Evolutionary conservation across 148 eudicot genomes (phyloP).

Genomic region (Salicornia ramosissima): DNA sequence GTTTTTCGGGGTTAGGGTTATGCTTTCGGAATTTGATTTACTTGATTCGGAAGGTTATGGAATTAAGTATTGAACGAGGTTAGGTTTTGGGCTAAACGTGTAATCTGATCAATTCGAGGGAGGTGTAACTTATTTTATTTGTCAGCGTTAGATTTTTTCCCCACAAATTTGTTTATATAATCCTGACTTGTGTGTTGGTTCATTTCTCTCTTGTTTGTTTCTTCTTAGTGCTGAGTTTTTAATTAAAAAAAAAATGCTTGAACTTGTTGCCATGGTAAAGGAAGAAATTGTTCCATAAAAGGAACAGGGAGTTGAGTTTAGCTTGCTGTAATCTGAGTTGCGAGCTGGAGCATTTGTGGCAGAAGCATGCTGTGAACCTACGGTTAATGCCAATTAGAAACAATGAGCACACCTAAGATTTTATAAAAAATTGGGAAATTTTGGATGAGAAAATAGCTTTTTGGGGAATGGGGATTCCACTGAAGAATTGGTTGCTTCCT

Average conservation of each 20-base stretch:
- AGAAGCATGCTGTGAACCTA: too few relatives aligned
- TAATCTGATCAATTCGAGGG: background rate
- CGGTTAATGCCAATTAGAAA: too few relatives aligned
- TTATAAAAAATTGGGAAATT: background rate
- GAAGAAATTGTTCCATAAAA: background rate
- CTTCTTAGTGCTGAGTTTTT: too few relatives aligned
- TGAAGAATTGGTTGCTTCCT: background rate
- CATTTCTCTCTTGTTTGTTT: background rate
- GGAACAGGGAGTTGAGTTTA: background rate
- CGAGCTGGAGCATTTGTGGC: background rate
- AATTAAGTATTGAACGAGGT: background rate
- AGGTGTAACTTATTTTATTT: background rate
- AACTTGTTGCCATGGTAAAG: background rate
- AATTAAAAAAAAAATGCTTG: too few relatives aligned
- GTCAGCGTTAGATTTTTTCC: too few relatives aligned
- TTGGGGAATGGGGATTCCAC: too few relatives aligned
- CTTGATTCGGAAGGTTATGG: background rate
- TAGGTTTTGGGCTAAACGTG: too few relatives aligned
- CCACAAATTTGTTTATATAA: too few relatives aligned
- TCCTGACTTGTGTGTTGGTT: too few relatives aligned
- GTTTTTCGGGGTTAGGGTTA: slow-evolving; percentile 18
- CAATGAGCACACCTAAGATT: too few relatives aligned
- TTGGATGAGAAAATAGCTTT: too few relatives aligned
- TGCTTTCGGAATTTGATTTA: background rate
- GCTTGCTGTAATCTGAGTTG: background rate